Base-by-base conservation (phyloP, 495 filamentous ascomycete genomes). In the Neurospora hispaniola region DNA sequence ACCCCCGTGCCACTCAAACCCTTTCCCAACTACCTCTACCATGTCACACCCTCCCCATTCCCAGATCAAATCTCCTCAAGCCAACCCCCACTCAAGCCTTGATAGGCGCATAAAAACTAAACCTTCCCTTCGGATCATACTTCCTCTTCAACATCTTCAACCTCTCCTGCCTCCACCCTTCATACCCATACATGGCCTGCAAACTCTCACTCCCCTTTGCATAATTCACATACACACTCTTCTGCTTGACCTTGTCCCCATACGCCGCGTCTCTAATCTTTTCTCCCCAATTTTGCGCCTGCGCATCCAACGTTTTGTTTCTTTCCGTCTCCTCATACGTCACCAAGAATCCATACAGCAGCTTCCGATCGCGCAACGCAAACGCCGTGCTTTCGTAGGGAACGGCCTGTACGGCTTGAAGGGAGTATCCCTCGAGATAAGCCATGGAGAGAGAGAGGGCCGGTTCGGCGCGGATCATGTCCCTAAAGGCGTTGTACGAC, bases 211-310 rank as follows among this genome's bases (percentile, higher is more conserved):
- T 78, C 3, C 89, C 88, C 70, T 83, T 82, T 0, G 89, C 89
- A 78, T 91, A 90, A 75, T 90, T 91, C 62, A 90, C 84, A 72
- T 90, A 90, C 0, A 87, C 87, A 59, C 81, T 79, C 0, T 87
- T 88, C 77, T 90, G 88, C 73, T 89, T 89, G 42, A 88, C 84
- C 70, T 89, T 82, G 70, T 89, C 87, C 0, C 85, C 76, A 42
- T 80, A 75, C 69, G 86, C 75, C 72, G 75, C 78, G 42, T 76
- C 76, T 0, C 84, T 83, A 12, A 84, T 35, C 20, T 78, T 71
- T 3, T 70, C 69, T 1, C 80, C 83, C 41, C 75, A 66, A 31
- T 48, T 20, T 39, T 82, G 80, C 10, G 75, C 35, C 42, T 82
- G 4, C 0, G 20, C 23, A 27, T 59, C 48, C 48, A 59, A 10